phyloP scores from a whole-genome alignment of 2,329 filamentous ascomycete genomes.

The Davidsoniella virescens region DNA sequence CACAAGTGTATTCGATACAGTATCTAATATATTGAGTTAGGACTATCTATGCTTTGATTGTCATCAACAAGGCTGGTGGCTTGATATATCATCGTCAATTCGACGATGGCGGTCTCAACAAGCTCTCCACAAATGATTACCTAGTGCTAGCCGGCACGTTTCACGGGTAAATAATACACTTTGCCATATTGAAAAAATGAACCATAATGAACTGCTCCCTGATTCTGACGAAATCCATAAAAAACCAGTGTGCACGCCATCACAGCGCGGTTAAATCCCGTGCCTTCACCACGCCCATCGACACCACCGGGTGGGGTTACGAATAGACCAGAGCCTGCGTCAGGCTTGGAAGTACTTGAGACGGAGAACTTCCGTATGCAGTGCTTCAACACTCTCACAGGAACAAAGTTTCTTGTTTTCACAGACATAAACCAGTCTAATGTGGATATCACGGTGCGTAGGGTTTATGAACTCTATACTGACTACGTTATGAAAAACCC shows the following conservation, averaged over 20 bases:
- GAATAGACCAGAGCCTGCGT: slow-evolving; percentile 44
- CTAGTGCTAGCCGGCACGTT: slow-evolving; percentile 94
- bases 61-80: slow-evolving; percentile 97
- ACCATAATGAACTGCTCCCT: slow-evolving; percentile 11
- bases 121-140: slow-evolving; percentile 88
- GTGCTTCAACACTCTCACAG: slow-evolving; percentile 89
- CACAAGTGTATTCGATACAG: too few relatives aligned
- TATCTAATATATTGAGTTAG: slow-evolving; percentile 27
- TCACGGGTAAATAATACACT: slow-evolving; percentile 49
- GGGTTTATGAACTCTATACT: slow-evolving; percentile 85
- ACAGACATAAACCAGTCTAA: slow-evolving; percentile 80
- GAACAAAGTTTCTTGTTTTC: slow-evolving; percentile 89
- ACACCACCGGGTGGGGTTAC: slow-evolving; percentile 18
- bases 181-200: not conserved
- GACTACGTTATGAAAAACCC: slow-evolving; percentile 99
- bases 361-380: slow-evolving; percentile 88
- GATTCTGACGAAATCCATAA: too few relatives aligned
- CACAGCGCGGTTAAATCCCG: slow-evolving; percentile 44
- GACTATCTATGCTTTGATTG: slow-evolving; percentile 87
- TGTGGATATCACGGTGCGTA: slow-evolving; percentile 66
- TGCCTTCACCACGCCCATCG: slow-evolving; percentile 20
- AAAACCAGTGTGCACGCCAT: slow-evolving; percentile 48
- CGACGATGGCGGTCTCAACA: slow-evolving; percentile 66
- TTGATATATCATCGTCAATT: slow-evolving; percentile 94
- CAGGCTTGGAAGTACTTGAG: slow-evolving; percentile 84